Evolutionary conservation across 129 eudicot species (phyloP), one percentile per base, ranked within the genome.

Genomic region (Flaveria ramosissima): DNA sequence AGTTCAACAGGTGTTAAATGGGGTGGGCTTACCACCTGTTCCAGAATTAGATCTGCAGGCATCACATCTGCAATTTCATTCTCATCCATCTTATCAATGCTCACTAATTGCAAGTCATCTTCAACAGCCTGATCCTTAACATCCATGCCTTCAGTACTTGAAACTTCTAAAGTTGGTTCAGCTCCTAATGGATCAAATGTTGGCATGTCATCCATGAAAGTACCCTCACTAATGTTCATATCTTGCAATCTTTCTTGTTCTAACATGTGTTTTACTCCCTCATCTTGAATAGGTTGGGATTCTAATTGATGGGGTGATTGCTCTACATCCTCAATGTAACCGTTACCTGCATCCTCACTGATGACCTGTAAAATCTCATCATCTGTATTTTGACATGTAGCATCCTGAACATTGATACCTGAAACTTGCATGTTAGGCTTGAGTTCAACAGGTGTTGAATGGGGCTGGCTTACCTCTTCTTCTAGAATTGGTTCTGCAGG

Each of bases 211-310:
- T 78, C 65, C 61, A 20, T 60, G 20, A 71, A 32, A 39, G 41
- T 78, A 14, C 15, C 78, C 65, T 23, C 19, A 27, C 41, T 41
- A 17, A 42, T 9, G 53, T 41, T 67, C 27, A 67, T 67, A 41
- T 41, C 51, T 39, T 41, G 50, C 75, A 46, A 52, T 21, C 20
- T 14, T 24, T 71, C 46, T 53, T 74, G 84, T 69, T 83, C 89
- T 74, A 80, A 13, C 39, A 56, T 23, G 72, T 52, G 42, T 36
- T 71, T 80, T 61, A 77, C 77, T 78, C 66, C 86, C 66, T 77
- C 84, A 52, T 71, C 81, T 82, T 74, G 83, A 75, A 82, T 48
- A 17, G 75, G 52, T 71, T 74, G 84, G 46, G 88, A 82, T 75
- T 84, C 86, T 75, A 82, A 43, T 5, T 63, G 80, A 77, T 75